phyloP scores from a whole-genome alignment of 2,329 filamentous ascomycete species.

The Elsinoe fawcettii region DNA sequence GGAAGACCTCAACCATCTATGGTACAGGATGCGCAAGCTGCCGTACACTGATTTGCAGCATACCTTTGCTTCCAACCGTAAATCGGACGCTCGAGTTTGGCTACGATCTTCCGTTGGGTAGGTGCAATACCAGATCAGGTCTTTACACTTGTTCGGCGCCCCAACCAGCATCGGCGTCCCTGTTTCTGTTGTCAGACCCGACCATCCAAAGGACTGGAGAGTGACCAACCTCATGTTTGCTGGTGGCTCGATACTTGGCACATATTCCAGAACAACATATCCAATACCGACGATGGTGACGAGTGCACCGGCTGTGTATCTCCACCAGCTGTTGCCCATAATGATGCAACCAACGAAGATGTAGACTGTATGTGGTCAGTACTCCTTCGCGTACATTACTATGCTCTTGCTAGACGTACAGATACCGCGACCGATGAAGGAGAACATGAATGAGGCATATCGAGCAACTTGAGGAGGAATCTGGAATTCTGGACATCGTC shows the following conservation, averaged over 20 bases:
- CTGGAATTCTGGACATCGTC: constrained; percentile 63
- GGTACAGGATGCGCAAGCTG: no score
- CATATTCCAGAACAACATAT: constrained; percentile 53
- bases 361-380: constrained; percentile 60
- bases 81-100: no score
- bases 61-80: no score
- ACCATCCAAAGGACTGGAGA: neutral
- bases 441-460: constrained; percentile 97
- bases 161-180: constrained; percentile 47
- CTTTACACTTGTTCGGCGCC: constrained; percentile 46
- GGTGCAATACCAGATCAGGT: no score
- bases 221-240: constrained; percentile 43
- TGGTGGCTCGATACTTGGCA: constrained; percentile 46
- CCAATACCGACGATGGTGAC: constrained; percentile 70
- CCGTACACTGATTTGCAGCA: no score
- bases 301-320: constrained; percentile 68
- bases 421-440: constrained; percentile 86
- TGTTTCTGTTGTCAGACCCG: constrained; percentile 20
- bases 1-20: no score
- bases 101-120: no score
- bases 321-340: constrained; percentile 58
- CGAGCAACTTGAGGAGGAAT: constrained; percentile 86
- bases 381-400: neutral
- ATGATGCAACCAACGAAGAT: constrained; percentile 87
- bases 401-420: constrained; percentile 53